Percentiles rank a stretch among this genome's conserved stretches.
Conservation (phyloP, 306 rosid species). For the Ochetophila trinervis region DNA sequence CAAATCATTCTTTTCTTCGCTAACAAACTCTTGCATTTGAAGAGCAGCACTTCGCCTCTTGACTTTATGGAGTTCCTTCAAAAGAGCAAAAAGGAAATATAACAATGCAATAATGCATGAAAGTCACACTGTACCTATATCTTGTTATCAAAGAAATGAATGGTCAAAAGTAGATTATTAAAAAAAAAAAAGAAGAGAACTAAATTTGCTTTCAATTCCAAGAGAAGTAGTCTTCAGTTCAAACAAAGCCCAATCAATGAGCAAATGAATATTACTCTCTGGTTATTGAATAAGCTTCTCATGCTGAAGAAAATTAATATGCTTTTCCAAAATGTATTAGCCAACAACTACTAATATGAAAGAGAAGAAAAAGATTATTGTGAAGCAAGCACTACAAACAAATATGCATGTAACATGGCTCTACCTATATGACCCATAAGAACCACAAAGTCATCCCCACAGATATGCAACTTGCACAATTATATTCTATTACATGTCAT, state of each 20-base stretch:
- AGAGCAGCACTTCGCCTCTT: constrained; percentile 92
- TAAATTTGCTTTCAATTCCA: constrained; percentile 7
- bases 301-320: not conserved
- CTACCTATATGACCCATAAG: no score
- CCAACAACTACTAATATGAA: no score
- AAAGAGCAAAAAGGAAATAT: constrained; percentile 25
- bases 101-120: constrained; percentile 3
- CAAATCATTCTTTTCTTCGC: constrained; percentile 90
- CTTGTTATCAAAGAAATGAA: not conserved
- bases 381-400: no score
- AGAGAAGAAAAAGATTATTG: no score
- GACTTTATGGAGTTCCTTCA: constrained; percentile 75
- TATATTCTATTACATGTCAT: no score
- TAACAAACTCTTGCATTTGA: constrained; percentile 94
- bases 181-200: not conserved
- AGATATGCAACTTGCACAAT: no score
- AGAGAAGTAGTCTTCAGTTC: not conserved
- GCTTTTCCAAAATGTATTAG: not conserved
- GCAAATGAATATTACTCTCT: not conserved
- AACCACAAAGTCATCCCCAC: no score
- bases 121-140: not conserved
- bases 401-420: no score
- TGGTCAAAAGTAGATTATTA: not conserved
- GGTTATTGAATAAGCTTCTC: not conserved
- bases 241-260: no score